These are phyloP conservation scores for Cyanidium caldarium DNA, from an alignment of 23 red algal genomes.

Conservation along the genomic window DNA sequence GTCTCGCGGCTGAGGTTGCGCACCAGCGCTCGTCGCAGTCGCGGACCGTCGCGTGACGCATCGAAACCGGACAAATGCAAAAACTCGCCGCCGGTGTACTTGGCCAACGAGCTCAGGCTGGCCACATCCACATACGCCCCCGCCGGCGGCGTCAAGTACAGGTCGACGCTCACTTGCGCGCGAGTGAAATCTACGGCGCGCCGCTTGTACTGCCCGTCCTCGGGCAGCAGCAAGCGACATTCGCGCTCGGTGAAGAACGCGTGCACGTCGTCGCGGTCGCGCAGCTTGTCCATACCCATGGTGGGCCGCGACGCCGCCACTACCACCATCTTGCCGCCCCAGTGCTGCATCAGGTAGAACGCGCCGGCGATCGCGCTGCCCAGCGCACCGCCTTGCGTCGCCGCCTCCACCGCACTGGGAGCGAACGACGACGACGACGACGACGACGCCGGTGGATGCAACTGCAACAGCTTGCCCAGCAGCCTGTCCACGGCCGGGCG, in stretches of 20 bases:
- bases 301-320: slow-evolving; percentile 60
- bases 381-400: slow-evolving; percentile 14
- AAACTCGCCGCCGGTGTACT: slow-evolving; percentile 88
- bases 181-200: slow-evolving; percentile 58
- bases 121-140: slow-evolving; percentile 65
- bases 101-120: slow-evolving; percentile 46
- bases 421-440: not conserved
- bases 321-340: slow-evolving; percentile 79
- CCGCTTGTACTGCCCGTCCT: slow-evolving; percentile 44
- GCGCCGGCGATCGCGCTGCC: slow-evolving; percentile 57
- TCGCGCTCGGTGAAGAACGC: slow-evolving; percentile 77
- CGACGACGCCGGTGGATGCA: not conserved
- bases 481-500: slow-evolving; percentile 44
- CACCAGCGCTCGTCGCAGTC: slow-evolving; percentile 35
- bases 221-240: slow-evolving; percentile 39
- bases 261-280: slow-evolving; percentile 44
- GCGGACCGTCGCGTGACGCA: slow-evolving; percentile 34
- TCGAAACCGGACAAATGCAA: slow-evolving; percentile 50
- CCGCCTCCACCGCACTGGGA: not conserved
- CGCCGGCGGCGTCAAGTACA: slow-evolving; percentile 54
- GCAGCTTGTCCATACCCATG: slow-evolving; percentile 44
- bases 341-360: slow-evolving; percentile 42
- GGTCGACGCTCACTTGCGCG: slow-evolving; percentile 58
- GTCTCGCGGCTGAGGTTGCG: slow-evolving; percentile 68
- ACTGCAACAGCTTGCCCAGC: slow-evolving; percentile 39